phyloP scores from a whole-genome alignment of 1,284 basidiomycete genomes.

The Farysia itapuensis region DNA sequence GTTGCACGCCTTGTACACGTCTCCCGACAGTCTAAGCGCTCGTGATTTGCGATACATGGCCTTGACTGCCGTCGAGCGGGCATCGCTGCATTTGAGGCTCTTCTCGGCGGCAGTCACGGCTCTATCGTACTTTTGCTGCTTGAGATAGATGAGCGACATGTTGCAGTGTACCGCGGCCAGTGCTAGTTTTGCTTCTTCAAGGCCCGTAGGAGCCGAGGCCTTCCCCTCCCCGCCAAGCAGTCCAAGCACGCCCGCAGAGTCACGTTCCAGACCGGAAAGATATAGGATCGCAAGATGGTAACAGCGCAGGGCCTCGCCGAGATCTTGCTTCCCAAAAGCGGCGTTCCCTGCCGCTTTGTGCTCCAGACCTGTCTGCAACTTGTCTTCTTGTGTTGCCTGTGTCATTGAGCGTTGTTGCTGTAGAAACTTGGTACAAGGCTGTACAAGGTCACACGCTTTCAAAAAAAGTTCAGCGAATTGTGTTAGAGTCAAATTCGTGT shows the following conservation, averaged over 20 bases:
- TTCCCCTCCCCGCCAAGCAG: slow-evolving; percentile 10
- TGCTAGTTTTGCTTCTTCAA: neutral
- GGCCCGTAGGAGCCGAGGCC: neutral
- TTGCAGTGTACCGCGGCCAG: slow-evolving; percentile 7
- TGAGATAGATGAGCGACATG: slow-evolving; percentile 27
- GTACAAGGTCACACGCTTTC: too few species aligned
- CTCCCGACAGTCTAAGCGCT: slow-evolving; percentile 3
- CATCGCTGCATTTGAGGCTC: slow-evolving; percentile 7
- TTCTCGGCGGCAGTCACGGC: slow-evolving; percentile 14
- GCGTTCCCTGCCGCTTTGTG: slow-evolving; percentile 18
- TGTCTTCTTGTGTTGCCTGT: slow-evolving; percentile 1
- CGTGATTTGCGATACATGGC: slow-evolving; percentile 16
- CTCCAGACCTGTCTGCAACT: slow-evolving; percentile 4
- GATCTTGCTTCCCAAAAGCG: slow-evolving; percentile 4
- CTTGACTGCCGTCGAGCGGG: slow-evolving; percentile 14
- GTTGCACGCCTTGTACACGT: slow-evolving; percentile 6
- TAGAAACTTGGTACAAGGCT: too few species aligned
- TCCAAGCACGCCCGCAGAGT: slow-evolving; percentile 10
- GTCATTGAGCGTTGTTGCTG: neutral
- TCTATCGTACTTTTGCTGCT: slow-evolving; percentile 4
- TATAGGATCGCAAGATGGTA: slow-evolving; percentile 22
- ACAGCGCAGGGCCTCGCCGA: slow-evolving; percentile 3
- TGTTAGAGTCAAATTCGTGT: too few species aligned
- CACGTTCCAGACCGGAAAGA: slow-evolving; percentile 5
- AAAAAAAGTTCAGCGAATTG: too few species aligned